phyloP scores from a whole-genome alignment of 1,284 basidiomycete species.

The Papiliotrema flavescens region DNA sequence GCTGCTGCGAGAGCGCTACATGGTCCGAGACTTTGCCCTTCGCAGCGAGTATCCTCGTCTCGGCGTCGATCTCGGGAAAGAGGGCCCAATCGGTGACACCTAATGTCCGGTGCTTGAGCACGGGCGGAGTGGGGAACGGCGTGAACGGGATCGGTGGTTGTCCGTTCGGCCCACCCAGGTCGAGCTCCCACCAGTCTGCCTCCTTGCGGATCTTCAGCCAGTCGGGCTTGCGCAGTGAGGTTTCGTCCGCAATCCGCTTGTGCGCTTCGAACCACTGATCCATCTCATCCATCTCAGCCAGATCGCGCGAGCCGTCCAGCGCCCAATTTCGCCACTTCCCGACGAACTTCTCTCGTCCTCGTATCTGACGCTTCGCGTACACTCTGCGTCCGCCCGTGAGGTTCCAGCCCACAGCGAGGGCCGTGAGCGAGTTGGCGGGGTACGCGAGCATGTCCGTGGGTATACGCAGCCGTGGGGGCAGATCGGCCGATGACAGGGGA shows the following conservation, averaged over 20 bases:
- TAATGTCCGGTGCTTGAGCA: constrained; percentile 23
- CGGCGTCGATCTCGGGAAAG: constrained; percentile 30
- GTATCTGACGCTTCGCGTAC: constrained; percentile 38
- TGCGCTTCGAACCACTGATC: constrained; percentile 24
- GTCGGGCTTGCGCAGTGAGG: constrained; percentile 21
- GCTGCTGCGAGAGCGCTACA: constrained; percentile 24
- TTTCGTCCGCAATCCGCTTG: constrained; percentile 4
- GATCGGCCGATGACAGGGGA: constrained; percentile 6
- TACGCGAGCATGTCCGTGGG: constrained; percentile 45
- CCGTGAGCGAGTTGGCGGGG: constrained; percentile 38
- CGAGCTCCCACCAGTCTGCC: constrained; percentile 39
- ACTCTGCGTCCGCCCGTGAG: constrained; percentile 42
- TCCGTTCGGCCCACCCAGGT: constrained; percentile 30
- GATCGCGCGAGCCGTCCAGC: constrained; percentile 38
- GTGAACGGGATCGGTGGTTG: constrained; percentile 31
- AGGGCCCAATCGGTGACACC: constrained; percentile 29
- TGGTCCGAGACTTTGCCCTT: background rate
- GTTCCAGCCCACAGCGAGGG: constrained; percentile 43
- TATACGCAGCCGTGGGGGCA: constrained; percentile 29
- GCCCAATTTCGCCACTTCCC: constrained; percentile 47
- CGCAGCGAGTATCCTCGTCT: constrained; percentile 11
- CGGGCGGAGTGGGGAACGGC: constrained; percentile 14
- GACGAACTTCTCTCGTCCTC: constrained; percentile 42
- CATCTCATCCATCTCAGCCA: constrained; percentile 46
- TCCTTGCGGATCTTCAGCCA: constrained; percentile 33